Conservation (phyloP, 495 filamentous ascomycete genomes). For the Aspergillus egyptiacus region DNA sequence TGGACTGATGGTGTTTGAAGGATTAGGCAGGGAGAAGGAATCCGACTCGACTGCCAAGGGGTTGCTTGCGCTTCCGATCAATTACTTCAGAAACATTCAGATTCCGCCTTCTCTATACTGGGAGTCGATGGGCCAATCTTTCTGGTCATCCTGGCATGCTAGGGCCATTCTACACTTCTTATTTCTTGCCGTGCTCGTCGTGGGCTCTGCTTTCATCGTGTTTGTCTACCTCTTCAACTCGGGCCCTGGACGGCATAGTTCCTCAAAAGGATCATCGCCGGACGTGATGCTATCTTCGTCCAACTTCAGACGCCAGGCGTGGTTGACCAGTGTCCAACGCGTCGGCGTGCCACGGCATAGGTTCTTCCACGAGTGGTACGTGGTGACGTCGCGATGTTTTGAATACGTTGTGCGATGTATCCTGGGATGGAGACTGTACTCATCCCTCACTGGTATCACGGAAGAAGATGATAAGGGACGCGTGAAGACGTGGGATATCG, state of each 20-base stretch:
- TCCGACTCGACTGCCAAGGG: conserved; percentile 60
- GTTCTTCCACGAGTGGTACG: conserved; percentile 77
- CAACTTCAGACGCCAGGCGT: conserved; percentile 80
- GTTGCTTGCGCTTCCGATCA: conserved; percentile 60
- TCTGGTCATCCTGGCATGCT: conserved; percentile 38
- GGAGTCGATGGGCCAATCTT: conserved; percentile 24
- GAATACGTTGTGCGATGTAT: conserved; percentile 77
- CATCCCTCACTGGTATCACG: conserved; percentile 69
- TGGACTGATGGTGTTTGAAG: conserved; percentile 85
- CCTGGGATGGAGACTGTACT: conserved; percentile 69
- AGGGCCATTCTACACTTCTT: conserved; percentile 41
- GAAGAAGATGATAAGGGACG: conserved; percentile 81
- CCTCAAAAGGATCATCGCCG: conserved; percentile 23
- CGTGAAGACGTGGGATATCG: conserved; percentile 90
- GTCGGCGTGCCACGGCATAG: conserved; percentile 89
- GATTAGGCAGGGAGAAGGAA: conserved; percentile 51
- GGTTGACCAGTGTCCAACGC: conserved; percentile 91
- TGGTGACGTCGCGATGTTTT: conserved; percentile 68
- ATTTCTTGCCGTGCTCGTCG: conserved; percentile 55
- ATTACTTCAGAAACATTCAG: conserved; percentile 38
- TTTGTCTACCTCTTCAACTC: conserved; percentile 62
- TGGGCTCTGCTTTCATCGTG: conserved; percentile 63
- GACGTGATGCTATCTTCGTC: conserved; percentile 68
- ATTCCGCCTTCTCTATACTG: conserved; percentile 23
- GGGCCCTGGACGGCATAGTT: conserved; percentile 37